Conservation (phyloP, 495 filamentous ascomycete species). For the Peziza echinospora region DNA sequence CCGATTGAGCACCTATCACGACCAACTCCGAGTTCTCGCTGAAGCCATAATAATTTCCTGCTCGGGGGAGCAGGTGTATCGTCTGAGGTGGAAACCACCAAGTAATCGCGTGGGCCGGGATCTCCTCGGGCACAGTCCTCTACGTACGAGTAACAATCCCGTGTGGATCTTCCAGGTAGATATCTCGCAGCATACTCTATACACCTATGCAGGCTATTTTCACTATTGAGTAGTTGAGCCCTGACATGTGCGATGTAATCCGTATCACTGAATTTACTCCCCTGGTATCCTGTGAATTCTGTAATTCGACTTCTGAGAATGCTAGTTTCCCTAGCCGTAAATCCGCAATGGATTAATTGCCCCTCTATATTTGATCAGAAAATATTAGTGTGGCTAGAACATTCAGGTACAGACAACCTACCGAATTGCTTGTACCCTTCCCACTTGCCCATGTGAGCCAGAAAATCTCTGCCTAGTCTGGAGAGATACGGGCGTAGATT, state of each 20-base stretch:
- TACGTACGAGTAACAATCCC: no score
- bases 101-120: slow-evolving; percentile 2
- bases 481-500: slow-evolving; percentile 7
- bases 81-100: no score
- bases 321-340: slow-evolving; percentile 6
- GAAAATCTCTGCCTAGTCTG: neutral
- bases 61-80: no score
- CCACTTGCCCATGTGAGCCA: slow-evolving; percentile 4
- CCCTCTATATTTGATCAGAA: slow-evolving; percentile 8
- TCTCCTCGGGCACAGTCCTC: neutral
- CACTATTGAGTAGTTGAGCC: no score
- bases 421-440: slow-evolving; percentile 1
- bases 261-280: no score
- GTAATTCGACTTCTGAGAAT: neutral
- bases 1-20: neutral
- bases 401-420: neutral
- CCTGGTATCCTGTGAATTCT: neutral
- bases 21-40: neutral
- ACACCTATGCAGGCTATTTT: no score
- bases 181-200: no score
- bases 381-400: neutral
- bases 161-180: no score
- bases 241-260: no score
- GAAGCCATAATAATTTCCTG: no score
- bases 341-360: slow-evolving; percentile 7